Conservation (phyloP, 257 asterid species). For the Anisodus acutangulus region DNA sequence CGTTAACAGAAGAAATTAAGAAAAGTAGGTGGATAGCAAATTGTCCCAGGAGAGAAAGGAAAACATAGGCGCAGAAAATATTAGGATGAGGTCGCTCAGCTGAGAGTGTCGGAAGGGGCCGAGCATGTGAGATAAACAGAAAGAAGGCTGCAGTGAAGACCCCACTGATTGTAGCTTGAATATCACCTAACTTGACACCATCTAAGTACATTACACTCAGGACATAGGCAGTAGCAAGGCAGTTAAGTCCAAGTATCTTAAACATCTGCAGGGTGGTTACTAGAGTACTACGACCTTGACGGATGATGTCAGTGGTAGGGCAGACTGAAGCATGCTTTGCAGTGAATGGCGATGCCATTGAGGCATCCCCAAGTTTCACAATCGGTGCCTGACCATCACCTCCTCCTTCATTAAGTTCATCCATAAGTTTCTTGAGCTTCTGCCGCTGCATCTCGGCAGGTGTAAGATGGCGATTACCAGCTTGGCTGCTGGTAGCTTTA, state of each 20-base stretch:
- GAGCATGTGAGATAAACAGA: constrained; percentile 91
- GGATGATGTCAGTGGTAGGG: constrained; percentile 89
- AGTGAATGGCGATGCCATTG: constrained; percentile 97
- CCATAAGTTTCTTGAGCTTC: constrained; percentile 88
- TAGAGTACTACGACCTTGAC: constrained; percentile 97
- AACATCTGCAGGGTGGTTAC: constrained; percentile 99
- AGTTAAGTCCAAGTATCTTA: constrained; percentile 96
- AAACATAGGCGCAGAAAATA: constrained; percentile 85
- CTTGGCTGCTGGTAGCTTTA: constrained; percentile 54
- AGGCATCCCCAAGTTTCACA: constrained; percentile 95
- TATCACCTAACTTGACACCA: constrained; percentile 93
- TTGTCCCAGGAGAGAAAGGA: constrained; percentile 93
- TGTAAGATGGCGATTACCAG: constrained; percentile 70
- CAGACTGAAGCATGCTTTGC: constrained; percentile 97
- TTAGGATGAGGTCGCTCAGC: constrained; percentile 96
- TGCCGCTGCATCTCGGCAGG: constrained; percentile 87
- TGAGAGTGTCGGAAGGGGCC: constrained; percentile 84
- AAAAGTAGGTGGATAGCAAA: constrained; percentile 77
- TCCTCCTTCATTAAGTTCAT: constrained; percentile 88
- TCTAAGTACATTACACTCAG: constrained; percentile 94
- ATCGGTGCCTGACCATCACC: constrained; percentile 91
- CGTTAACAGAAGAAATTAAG: constrained; percentile 84
- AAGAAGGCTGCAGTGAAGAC: constrained; percentile 96
- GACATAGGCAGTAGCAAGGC: constrained; percentile 97
- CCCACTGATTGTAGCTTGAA: constrained; percentile 98